Evolutionary conservation across 805 yeast genomes (phyloP), one percentile per base, ranked within the genome.

Genomic region (Deakozyma indianensis): DNA sequence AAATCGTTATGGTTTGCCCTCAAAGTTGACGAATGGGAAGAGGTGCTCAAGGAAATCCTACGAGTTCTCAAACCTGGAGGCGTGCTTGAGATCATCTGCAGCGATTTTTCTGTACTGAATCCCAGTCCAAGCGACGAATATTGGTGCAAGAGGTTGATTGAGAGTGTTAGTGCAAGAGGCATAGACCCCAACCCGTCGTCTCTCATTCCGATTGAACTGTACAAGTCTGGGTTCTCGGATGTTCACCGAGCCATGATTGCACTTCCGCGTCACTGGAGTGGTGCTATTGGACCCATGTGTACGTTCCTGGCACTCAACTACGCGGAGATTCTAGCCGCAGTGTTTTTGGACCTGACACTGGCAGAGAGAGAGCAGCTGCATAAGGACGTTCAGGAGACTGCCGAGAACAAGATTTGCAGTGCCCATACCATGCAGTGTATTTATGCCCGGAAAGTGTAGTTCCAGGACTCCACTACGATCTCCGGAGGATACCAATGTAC

Each of bases 21-120:
- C 20, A 50, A 48, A 35, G 41, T 35, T 23, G 43, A 50, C 35
- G 54, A 57, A 35, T 57, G 59, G 59, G 56, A 45, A 9, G 53
- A 43, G 2, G 52, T 52, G 3, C 40, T 60, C n/a, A 43, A 42
- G 20, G 63, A 59, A 42, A 44, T 60, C 22, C 42, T 20, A 22
- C 47, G 63, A 25, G 52, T 59, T 9, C 52, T 59, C 28, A 59
- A 60, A 44, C 63, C 63, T 2, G 61, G 58, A 7, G 63, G 63
- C 2, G 53, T 51, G 41, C 27, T 60, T 5, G 63, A 59, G 41
- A 41, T 58, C n/a, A 41, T 53, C 18, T 47, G 55, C 11, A 42
- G 51, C 29, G 62, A 58, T 43, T 59, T 49, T 46, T 46, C 44
- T 15, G 22, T 51, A 15, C 35, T 58, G 15, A 54, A 56, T 41